Base-by-base conservation (phyloP, 768 basidiomycete genomes). In the Holtermannia corniformis region DNA sequence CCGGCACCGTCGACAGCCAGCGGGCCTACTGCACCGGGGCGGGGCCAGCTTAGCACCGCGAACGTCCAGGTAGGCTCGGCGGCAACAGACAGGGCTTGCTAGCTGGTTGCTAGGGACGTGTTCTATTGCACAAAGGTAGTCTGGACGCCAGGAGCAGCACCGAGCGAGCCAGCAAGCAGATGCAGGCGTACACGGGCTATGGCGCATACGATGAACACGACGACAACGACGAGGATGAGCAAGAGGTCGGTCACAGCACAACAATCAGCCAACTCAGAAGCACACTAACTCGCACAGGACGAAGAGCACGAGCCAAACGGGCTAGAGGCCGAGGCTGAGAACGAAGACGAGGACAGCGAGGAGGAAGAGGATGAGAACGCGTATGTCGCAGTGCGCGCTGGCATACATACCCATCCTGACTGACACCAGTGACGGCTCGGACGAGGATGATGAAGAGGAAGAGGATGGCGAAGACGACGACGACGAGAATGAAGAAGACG, bases 311-410 rank as follows among this genome's bases (percentile, higher is more conserved):
- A n/a, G n/a, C n/a, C n/a, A n/a, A n/a, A n/a, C n/a, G n/a, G n/a
- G n/a, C n/a, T n/a, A 19, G 83, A 85, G 41, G 82, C 75, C 4
- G 80, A 82, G 0, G 84, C 84, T 51, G 81, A 72, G 41, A 82
- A 41, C 10, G 57, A 55, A 16, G 62, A 61, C 11, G 62, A 58
- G 5, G 61, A 60, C n/a, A 82, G 82, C 21, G 79, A 79, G 11
- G 61, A 68, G 22, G 77, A 76, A 25, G 71, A 70, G 24, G 61
- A 52, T 19, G 54, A 47, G 40, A 59, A 56, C 10, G 44, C 16
- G 21, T 16, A 22, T 41, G 11, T n/a, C 12, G 13, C 5, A n/a
- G 10, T 23, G 11, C 44, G 44, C 7, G 44, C 19, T 11, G 40
- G 40, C 2, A 3, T 23, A 22, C 11, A 13, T 20, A 2, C 16